These are phyloP conservation scores for Trichoderma endophyticum DNA, from an alignment of 2,329 filamentous ascomycete species.

Conservation along the genomic window DNA sequence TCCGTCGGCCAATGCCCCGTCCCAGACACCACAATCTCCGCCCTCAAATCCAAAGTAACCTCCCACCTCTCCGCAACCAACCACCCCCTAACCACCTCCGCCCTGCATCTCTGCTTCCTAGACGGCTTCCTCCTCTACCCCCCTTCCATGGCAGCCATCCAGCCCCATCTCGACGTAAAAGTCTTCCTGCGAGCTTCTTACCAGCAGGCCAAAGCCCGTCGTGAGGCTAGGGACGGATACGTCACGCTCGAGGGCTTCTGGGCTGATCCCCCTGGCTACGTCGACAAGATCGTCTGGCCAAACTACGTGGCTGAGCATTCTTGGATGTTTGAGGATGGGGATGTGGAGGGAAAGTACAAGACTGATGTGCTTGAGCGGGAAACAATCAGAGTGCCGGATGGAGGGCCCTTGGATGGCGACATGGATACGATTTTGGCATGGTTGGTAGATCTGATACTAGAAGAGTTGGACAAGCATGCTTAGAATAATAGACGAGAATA, in stretches of 20 bases:
- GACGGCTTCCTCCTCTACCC: constrained; percentile 88
- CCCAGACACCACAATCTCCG: constrained; percentile 43
- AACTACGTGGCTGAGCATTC: constrained; percentile 81
- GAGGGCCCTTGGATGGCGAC: constrained; percentile 47
- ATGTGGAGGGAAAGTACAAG: constrained; percentile 60
- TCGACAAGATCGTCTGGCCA: constrained; percentile 93
- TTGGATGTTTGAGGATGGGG: constrained; percentile 70
- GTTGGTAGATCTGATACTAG: constrained; percentile 63
- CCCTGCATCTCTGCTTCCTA: constrained; percentile 63
- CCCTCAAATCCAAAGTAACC: constrained; percentile 46
- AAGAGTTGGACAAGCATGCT: constrained; percentile 36
- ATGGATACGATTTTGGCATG: constrained; percentile 64
- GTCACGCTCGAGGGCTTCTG: constrained; percentile 88
- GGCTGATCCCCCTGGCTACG: constrained; percentile 90
- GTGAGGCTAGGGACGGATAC: constrained; percentile 70
- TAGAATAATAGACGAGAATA: background rate
- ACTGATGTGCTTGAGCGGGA: constrained; percentile 42
- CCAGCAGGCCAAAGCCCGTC: constrained; percentile 58
- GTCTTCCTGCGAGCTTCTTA: constrained; percentile 74
- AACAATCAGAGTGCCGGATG: constrained; percentile 49
- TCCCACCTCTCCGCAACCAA: constrained; percentile 42
- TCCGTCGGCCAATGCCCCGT: constrained; percentile 56
- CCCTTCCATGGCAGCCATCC: constrained; percentile 50
- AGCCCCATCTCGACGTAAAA: constrained; percentile 66
- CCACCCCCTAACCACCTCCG: constrained; percentile 34